Percentiles rank a stretch among this genome's conserved stretches.
Conservation (phyloP, 306 rosid species). For the Lotus japonicus region DNA sequence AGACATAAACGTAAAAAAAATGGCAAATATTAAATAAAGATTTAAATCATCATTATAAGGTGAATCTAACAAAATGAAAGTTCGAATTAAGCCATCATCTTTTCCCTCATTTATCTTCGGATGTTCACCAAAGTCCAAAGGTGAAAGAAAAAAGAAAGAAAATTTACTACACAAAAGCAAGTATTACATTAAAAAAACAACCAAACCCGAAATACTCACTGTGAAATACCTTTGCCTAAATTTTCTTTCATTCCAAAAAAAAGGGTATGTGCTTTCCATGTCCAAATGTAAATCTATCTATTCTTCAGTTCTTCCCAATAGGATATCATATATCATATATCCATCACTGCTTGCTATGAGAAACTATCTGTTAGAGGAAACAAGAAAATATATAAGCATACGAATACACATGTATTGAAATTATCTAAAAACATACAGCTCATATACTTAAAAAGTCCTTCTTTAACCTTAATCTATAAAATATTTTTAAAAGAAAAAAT, state of each 20-base stretch:
- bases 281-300: constrained; percentile 30
- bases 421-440: neutral
- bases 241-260: constrained; percentile 15
- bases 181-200: constrained; percentile 14
- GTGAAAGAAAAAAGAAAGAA: neutral
- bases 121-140: constrained; percentile 9
- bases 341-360: constrained; percentile 31
- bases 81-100: constrained; percentile 13
- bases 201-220: constrained; percentile 23
- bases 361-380: constrained; percentile 26
- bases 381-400: neutral
- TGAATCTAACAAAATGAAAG: constrained; percentile 1
- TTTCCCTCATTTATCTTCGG: constrained; percentile 19
- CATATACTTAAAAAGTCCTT: neutral
- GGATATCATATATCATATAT: too few species aligned
- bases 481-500: neutral
- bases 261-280: constrained; percentile 26
- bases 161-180: constrained; percentile 28
- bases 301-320: constrained; percentile 13
- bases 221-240: constrained; percentile 14
- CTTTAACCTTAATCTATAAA: neutral
- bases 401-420: neutral
- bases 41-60: neutral
- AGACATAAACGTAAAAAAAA: neutral
- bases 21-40: neutral